Evolutionary conservation across 2,329 filamentous ascomycete species (phyloP).

Genomic region (Penicillium sp.): DNA sequence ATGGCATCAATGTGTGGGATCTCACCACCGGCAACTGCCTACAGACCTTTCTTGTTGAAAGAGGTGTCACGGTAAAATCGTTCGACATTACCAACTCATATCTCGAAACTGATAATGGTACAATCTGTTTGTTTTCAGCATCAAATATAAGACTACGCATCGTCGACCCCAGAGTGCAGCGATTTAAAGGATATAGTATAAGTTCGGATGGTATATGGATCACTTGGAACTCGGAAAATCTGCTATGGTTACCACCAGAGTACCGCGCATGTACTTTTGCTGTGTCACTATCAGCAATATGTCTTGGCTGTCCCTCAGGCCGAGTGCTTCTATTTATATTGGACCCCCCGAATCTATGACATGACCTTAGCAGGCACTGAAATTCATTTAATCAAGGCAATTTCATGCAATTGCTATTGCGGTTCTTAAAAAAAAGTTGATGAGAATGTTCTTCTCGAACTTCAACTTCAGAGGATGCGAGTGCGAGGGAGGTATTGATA

Average conservation of each 20-base stretch:
- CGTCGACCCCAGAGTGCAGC: background rate
- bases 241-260: constrained; percentile 14
- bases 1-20: constrained; percentile 8
- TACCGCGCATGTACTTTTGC: background rate
- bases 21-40: background rate
- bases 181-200: constrained; percentile 3
- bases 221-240: constrained; percentile 11
- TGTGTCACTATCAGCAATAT: background rate
- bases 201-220: constrained; percentile 10
- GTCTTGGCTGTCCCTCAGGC: background rate
- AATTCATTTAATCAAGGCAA: no score
- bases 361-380: no score
- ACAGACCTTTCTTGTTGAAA: background rate
- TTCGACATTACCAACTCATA: constrained; percentile 5
- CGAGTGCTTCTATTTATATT: background rate
- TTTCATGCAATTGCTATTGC: no score
- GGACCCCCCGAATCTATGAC: no score
- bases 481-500: no score
- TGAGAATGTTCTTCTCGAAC: no score
- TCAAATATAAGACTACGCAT: background rate
- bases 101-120: background rate
- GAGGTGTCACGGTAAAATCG: background rate
- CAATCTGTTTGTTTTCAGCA: background rate
- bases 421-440: no score
- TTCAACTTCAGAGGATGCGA: no score